These are phyloP conservation scores for Beta lomatogona DNA, from an alignment of 179 eudicot species.

Conservation along the genomic window DNA sequence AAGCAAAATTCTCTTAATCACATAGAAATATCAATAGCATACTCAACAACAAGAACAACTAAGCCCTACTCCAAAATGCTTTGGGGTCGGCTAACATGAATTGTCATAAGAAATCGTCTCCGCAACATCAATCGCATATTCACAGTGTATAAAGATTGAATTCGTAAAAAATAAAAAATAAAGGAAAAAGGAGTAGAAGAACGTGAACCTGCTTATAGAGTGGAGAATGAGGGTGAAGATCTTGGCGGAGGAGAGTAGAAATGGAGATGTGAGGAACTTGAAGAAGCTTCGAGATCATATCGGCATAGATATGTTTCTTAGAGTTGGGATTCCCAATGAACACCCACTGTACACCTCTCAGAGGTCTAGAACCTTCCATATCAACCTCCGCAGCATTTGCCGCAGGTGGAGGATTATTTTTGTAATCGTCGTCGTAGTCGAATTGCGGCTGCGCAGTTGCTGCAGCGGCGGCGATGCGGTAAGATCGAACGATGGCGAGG, in stretches of 20 bases:
- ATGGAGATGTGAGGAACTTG: constrained; percentile 49
- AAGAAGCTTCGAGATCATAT: constrained; percentile 46
- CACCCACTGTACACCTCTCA: constrained; percentile 49
- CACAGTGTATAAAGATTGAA: no score
- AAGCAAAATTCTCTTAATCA: background rate
- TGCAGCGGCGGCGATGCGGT: constrained; percentile 15
- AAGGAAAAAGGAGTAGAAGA: background rate
- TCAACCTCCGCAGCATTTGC: constrained; percentile 14
- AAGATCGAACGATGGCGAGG: constrained; percentile 13
- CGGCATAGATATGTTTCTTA: constrained; percentile 46
- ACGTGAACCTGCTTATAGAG: constrained; percentile 40
- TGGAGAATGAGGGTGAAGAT: constrained; percentile 46
- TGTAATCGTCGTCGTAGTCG: constrained; percentile 30
- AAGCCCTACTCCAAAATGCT: no score
- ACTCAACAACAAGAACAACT: no score
- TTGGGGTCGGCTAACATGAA: no score
- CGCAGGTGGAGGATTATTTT: background rate
- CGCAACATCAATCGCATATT: no score
- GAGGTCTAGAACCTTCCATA: constrained; percentile 20
- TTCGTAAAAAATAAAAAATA: no score
- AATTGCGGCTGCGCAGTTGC: constrained; percentile 38
- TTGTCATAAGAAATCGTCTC: no score
- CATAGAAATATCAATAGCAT: background rate
- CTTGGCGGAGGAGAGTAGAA: constrained; percentile 46
- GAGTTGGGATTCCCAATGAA: constrained; percentile 48